A percentile compares a stretch with the other conserved stretches of the same genome.
Conservation (phyloP, 352 stramenopile species). For the Globisporangium spinosum region DNA sequence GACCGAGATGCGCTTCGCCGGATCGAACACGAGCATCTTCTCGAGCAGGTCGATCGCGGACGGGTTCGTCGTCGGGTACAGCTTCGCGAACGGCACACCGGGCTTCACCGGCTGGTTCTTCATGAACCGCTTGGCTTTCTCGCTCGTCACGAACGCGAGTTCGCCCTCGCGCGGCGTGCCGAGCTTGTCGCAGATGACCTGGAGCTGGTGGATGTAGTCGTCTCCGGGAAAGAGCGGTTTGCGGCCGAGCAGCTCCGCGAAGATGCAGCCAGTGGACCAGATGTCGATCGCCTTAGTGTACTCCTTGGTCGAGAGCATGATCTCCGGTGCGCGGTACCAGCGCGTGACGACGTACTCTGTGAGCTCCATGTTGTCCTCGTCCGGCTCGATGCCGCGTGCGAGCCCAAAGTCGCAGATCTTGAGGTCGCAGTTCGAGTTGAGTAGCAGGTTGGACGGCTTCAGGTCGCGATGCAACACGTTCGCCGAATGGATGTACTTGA, state of each 20-base stretch:
- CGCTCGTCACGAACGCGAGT: conserved; percentile 89
- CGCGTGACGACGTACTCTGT: conserved; percentile 89
- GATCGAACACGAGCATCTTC: conserved; percentile 88
- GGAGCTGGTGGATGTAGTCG: conserved; percentile 99
- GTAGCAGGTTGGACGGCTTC: conserved; percentile 96
- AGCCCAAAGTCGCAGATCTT: conserved; percentile 92
- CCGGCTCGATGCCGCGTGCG: conserved; percentile 74
- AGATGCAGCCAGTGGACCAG: conserved; percentile 94
- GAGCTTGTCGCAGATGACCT: conserved; percentile 93
- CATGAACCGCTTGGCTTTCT: conserved; percentile 87
- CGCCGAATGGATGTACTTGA: conserved; percentile 94
- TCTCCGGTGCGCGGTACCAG: conserved; percentile 91
- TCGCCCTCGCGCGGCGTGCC: conserved; percentile 85
- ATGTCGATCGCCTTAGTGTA: conserved; percentile 98
- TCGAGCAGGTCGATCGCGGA: conserved; percentile 77
- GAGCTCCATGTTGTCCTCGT: conserved; percentile 89
- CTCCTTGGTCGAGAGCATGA: conserved; percentile 95
- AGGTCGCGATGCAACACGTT: conserved; percentile 96
- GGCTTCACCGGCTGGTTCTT: conserved; percentile 76
- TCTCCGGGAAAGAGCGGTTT: conserved; percentile 93
- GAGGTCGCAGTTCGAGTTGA: conserved; percentile 91
- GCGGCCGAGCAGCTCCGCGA: conserved; percentile 88
- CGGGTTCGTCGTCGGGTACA: conserved; percentile 72
- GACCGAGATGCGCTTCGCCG: conserved; percentile 88
- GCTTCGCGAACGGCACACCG: conserved; percentile 59